Conservation (phyloP, 148 eudicot species). For the Silene latifolia region DNA sequence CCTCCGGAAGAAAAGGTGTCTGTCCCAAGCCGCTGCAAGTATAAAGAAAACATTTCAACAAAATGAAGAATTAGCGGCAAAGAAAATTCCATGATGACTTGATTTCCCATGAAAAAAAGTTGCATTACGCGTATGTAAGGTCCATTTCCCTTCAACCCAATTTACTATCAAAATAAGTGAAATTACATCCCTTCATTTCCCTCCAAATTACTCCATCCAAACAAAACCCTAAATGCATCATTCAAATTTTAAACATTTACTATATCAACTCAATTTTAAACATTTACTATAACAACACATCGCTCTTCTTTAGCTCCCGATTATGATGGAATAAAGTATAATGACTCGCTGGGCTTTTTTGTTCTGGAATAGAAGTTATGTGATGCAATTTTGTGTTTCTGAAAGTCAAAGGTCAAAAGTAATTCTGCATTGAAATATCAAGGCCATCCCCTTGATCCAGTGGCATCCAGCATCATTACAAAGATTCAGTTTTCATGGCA, state of each 20-base stretch:
- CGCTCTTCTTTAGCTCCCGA: too few relatives aligned
- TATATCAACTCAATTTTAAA: too few relatives aligned
- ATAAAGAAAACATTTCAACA: neutral
- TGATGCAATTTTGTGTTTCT: neutral
- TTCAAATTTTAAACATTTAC: too few relatives aligned
- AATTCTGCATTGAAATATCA: neutral
- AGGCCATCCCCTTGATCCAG: neutral
- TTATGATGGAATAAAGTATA: too few relatives aligned
- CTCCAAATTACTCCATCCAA: too few relatives aligned
- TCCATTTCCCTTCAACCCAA: too few relatives aligned
- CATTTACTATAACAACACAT: too few relatives aligned
- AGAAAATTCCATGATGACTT: neutral
- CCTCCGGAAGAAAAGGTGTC: conserved; percentile 19
- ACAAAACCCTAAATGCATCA: too few relatives aligned
- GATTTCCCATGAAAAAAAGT: neutral
- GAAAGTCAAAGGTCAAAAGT: neutral
- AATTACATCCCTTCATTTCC: too few relatives aligned
- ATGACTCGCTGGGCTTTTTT: too few relatives aligned
- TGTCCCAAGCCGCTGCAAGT: conserved; percentile 23
- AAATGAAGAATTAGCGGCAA: neutral
- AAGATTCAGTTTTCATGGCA: neutral
- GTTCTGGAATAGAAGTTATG: too few relatives aligned
- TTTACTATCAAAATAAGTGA: too few relatives aligned
- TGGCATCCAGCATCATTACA: neutral
- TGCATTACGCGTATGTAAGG: neutral